Evolutionary conservation across 805 yeast genomes (phyloP), one percentile per base, ranked within the genome.

Genomic region (Isabelozyma pseudorhagii): DNA sequence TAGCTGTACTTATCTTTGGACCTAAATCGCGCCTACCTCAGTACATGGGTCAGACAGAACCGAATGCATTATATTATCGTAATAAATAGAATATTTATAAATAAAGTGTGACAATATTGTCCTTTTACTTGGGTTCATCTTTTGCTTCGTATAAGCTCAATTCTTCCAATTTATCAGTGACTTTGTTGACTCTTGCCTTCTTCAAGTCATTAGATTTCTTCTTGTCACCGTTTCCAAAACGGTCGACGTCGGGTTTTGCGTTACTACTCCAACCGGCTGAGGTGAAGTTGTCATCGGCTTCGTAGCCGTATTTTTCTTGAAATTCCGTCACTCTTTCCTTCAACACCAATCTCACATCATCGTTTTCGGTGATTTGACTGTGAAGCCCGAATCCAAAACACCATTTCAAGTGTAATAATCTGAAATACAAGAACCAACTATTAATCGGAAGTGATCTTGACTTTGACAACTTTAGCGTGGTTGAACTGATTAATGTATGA

Each of bases 341-440:
- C 54, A 74, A 63, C n/a, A 72, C 60, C 40, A 67, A 72, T 42
- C 67, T 58, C 15, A 76, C 59, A 9, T 57, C 57, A 1, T 62
- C 62, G 53, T 72, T 75, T 5, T 67, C 59, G 7, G 75, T 71
- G 31, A 79, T 66, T 57, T 81, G 84, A 50, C 64, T 65, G 53
- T 78, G 82, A 13, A 81, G 69, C 11, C 82, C 82, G 46, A 76
- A 73, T 40, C 81, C 77, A 58, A 78, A 79, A 27, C 79, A 63
- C 74, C 81, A 81, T 51, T 77, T 74, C 54, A 81, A 65, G 48
- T 74, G 76, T 36, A 78, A 65, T 46, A 80, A 63, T 40, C 85
- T 65, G 45, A 77, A 59, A 58, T 77, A 78, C 42, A 78, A 69
- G 53, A 64, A 75, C 83, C 85, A 81, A 34, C 77, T 67, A 46